Conservation (phyloP, 805 yeast species). For the Zygotorulaspora danielsina region DNA sequence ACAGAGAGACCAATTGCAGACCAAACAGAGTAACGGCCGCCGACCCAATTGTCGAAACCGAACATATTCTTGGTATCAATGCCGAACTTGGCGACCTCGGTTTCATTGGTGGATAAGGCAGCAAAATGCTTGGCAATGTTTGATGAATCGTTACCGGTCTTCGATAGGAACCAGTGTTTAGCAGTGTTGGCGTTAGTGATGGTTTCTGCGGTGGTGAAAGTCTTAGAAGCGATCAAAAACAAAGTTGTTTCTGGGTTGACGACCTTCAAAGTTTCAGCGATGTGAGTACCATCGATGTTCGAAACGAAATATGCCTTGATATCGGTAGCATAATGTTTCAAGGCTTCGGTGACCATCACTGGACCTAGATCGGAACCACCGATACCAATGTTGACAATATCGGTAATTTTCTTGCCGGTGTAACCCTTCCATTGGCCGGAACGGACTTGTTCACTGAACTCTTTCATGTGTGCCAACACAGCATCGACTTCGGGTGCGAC, state of each 20-base stretch:
- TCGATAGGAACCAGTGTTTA: conserved; percentile 84
- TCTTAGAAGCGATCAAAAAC: conserved; percentile 90
- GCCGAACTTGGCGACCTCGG: conserved; percentile 90
- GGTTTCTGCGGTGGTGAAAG: conserved; percentile 99
- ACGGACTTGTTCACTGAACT: conserved; percentile 84
- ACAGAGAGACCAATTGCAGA: conserved; percentile 96
- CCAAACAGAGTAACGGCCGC: conserved; percentile 99
- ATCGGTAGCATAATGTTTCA: conserved; percentile 79
- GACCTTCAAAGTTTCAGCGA: conserved; percentile 79
- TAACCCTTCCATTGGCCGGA: conserved; percentile 96
- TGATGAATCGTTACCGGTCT: conserved; percentile 51
- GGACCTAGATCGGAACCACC: conserved; percentile 99
- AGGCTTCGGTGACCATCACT: conserved; percentile 98
- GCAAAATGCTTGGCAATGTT: conserved; percentile 96
- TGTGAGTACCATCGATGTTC: conserved; percentile 97
- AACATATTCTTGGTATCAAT: conserved; percentile 98
- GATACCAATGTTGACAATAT: conserved; percentile 95
- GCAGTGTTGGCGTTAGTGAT: conserved; percentile 94
- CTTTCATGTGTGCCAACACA: conserved; percentile 94
- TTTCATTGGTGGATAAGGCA: conserved; percentile 90
- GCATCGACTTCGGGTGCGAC: conserved; percentile 89
- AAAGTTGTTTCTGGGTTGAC: conserved; percentile 88
- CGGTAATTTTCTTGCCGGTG: conserved; percentile 90
- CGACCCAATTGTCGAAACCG: conserved; percentile 98
- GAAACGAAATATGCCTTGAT: conserved; percentile 89